Evolutionary conservation across 306 rosid species (phyloP).

Genomic region (Medicago truncatula): DNA sequence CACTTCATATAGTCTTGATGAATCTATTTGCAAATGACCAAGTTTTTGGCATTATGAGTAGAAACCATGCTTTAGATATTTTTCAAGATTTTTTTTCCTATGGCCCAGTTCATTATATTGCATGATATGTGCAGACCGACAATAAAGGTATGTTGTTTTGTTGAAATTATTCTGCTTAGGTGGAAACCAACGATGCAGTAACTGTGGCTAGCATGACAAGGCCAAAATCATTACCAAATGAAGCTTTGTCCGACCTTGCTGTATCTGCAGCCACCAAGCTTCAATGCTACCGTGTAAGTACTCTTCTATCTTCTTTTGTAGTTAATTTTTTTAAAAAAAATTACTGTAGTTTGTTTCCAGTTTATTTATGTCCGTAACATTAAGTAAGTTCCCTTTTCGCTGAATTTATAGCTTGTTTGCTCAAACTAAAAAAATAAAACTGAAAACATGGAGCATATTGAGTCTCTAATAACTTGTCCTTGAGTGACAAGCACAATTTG

Average conservation of each 20-base stretch:
- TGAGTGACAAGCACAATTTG: neutral
- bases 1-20: neutral
- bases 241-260: constrained; percentile 82
- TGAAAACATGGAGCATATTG: constrained; percentile 16
- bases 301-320: constrained; percentile 8
- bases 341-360: constrained; percentile 3
- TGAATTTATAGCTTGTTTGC: constrained; percentile 12
- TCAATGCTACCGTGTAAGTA: constrained; percentile 78
- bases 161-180: constrained; percentile 54
- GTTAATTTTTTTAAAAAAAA: neutral
- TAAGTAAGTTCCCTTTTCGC: constrained; percentile 1
- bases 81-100: constrained; percentile 8
- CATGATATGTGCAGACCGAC: constrained; percentile 20
- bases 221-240: constrained; percentile 82
- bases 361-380: constrained; percentile 10
- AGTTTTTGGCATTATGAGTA: constrained; percentile 8
- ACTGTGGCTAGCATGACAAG: constrained; percentile 85
- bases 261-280: constrained; percentile 91
- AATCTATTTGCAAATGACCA: neutral
- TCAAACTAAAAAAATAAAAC: constrained; percentile 23
- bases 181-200: constrained; percentile 91
- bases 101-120: constrained; percentile 13
- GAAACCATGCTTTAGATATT: constrained; percentile 1
- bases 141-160: constrained; percentile 22
- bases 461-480: constrained; percentile 26